Evolutionary conservation across 192 early-diverging fungal genomes (phyloP).

Genomic region (Backusella macrospora): DNA sequence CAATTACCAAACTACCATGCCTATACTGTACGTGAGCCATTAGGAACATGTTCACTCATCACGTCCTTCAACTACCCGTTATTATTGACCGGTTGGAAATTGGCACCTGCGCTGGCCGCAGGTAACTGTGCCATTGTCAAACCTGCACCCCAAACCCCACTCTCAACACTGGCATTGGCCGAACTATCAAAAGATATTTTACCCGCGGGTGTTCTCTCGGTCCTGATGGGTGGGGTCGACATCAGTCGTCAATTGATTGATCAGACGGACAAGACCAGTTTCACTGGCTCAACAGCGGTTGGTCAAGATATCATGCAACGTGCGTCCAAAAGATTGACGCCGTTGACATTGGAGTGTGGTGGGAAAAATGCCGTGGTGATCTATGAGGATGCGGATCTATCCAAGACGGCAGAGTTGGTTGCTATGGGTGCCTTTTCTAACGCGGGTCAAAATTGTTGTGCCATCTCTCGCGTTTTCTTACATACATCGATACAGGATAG

Average conservation of each 20-base stretch:
- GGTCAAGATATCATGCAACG: constrained; percentile 55
- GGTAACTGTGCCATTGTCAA: constrained; percentile 68
- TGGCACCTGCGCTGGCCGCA: constrained; percentile 74
- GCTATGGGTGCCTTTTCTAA: constrained; percentile 60
- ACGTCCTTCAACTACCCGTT: constrained; percentile 74
- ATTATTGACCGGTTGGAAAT: constrained; percentile 67
- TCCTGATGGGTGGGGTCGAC: constrained; percentile 54
- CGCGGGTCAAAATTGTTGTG: constrained; percentile 79
- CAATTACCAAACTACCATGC: constrained; percentile 42
- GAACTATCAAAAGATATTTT: constrained; percentile 44
- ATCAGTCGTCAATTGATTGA: constrained; percentile 52
- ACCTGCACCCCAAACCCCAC: constrained; percentile 61
- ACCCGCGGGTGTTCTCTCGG: constrained; percentile 54
- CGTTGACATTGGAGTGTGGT: constrained; percentile 58
- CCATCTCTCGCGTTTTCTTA: constrained; percentile 69
- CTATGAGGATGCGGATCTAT: constrained; percentile 52
- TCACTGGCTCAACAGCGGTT: constrained; percentile 56
- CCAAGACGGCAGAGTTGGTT: constrained; percentile 45
- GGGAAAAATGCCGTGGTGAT: constrained; percentile 63
- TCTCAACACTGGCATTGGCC: constrained; percentile 58
- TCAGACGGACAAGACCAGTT: constrained; percentile 52
- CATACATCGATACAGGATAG: constrained; percentile 65
- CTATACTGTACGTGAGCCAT: constrained; percentile 55
- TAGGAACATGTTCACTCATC: constrained; percentile 76
- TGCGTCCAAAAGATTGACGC: constrained; percentile 47